Evolutionary conservation across 805 yeast genomes (phyloP), one percentile per base, ranked within the genome.

Genomic region (Barnettozyma wickerhamii): DNA sequence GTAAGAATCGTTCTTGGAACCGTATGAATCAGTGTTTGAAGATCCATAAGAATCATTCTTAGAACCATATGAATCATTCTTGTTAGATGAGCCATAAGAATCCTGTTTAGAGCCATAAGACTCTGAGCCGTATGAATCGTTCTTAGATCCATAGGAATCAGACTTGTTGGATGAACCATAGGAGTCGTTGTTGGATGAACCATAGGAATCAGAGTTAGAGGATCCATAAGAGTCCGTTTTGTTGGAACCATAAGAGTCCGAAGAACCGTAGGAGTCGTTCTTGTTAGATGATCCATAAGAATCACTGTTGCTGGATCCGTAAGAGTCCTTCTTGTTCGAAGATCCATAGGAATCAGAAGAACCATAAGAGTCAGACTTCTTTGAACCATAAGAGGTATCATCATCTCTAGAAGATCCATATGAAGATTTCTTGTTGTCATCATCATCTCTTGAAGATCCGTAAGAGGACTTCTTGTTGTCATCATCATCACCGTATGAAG

Each of bases 11-110:
- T 48, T 46, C 10, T 37, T 41, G 15, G 51, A 42, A 23, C 65
- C 68, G 43, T 61, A 62, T 27, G 57, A 45, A 33, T 54, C 51
- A 43, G 53, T 43, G 45, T 48, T 41, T 32, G 32, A 21, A 21
- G 58, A 56, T 10, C 56, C 52, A 33, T 45, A 49, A 19, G 52
- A 52, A 23, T 23, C 26, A 23, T 23, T 23, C 12, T 12, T 23
- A 15, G 31, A 31, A 18, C 23, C 30, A 28, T 28, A n/a, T 4
- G 5, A 28, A n/a, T 14, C 19, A 14, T 19, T 18, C n/a, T 20
- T 24, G 37, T 24, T n/a, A n/a, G n/a, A n/a, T n/a, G n/a, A n/a
- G n/a, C n/a, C n/a, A n/a, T n/a, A n/a, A n/a, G n/a, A n/a, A n/a
- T n/a, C n/a, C 28, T 5, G 30, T 34, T 9, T 13, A 13, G 30